Evolutionary conservation across 345 rosid species (phyloP), one percentile per base, ranked within the genome.

Genomic region (Brassica juncea): DNA sequence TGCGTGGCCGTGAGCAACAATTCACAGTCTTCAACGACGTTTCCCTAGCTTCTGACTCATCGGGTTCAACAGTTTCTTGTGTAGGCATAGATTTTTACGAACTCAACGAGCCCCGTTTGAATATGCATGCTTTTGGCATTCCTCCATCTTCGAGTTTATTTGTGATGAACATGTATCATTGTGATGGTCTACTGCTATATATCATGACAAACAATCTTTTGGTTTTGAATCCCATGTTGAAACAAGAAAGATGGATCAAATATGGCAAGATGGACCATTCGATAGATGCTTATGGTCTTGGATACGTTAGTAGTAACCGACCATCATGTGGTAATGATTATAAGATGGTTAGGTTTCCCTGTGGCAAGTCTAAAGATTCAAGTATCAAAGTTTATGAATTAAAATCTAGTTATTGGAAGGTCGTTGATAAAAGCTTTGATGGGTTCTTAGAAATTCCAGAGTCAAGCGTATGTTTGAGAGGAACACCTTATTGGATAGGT

Each of bases 401-500:
- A 9, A 8, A 11, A 11, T 58, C 79, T 42, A 60, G 59, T 7
- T 7, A 14, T 42, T 76, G 79, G 68, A 76, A 3, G 59, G 61
- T 42, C 19, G 7, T 1, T 67, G 44, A 68, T 68, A 12, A 55
- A 54, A 16, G 3, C 49, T 68, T 59, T 68, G 15, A 19, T 59
- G 68, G 74, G 27, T 68, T 76, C 11, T 59, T 1, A 1, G 52
- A 30, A 1, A 4, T 2, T 11, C 60, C 47, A 39, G n/a, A 55
- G 31, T 76, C 68, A 0, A 76, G 23, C 44, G 61, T 76, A 23
- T 58, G 52, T 39, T 16, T 76, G 8, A 16, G 11, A 76, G 60
- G 80, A 42, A 76, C 74, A 16, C 68, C 80, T 76, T 68, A 59
- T 2, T 76, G 74, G 79, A 4, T 68, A 16, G 79, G 60, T 39